Conservation (phyloP, 2,329 filamentous ascomycete species). For the Neoscytalidium dimidiatum region DNA sequence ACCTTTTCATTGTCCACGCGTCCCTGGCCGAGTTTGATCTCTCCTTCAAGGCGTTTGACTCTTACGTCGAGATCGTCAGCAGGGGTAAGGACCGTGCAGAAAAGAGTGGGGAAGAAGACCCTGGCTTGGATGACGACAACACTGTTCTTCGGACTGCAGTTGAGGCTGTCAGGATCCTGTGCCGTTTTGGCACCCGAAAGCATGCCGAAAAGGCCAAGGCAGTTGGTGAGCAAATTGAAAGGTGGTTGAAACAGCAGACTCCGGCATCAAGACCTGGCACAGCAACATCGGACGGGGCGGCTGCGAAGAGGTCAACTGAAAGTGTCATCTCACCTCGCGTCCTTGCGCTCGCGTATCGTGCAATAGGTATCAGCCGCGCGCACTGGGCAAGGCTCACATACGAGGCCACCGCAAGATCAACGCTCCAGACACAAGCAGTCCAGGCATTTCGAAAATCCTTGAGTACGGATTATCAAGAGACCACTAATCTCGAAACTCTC, state of each 20-base stretch:
- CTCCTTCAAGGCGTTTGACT: conserved; percentile 86
- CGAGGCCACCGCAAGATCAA: conserved; percentile 68
- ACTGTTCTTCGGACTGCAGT: conserved; percentile 76
- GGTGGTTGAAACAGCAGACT: conserved; percentile 67
- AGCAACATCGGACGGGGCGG: conserved; percentile 27
- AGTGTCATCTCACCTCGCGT: conserved; percentile 58
- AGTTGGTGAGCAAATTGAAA: conserved; percentile 70
- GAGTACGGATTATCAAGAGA: conserved; percentile 64
- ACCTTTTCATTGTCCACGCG: conserved; percentile 85
- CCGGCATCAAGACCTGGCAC: conserved; percentile 28
- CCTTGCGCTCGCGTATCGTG: conserved; percentile 70
- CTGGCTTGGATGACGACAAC: conserved; percentile 75
- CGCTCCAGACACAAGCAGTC: conserved; percentile 77
- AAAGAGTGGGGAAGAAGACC: conserved; percentile 69
- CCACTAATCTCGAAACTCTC: conserved; percentile 71
- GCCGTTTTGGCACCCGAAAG: conserved; percentile 73
- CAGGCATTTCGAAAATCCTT: conserved; percentile 73
- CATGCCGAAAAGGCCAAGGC: conserved; percentile 78
- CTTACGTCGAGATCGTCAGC: conserved; percentile 85
- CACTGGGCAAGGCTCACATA: conserved; percentile 85
- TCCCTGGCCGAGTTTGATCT: conserved; percentile 89
- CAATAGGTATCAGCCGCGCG: conserved; percentile 81
- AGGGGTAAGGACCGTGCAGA: conserved; percentile 81
- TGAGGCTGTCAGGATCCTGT: conserved; percentile 77
- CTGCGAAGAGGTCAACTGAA: conserved; percentile 33